These are phyloP conservation scores for Arthromyces matolae DNA, from an alignment of 768 basidiomycete species.

Conservation along the genomic window DNA sequence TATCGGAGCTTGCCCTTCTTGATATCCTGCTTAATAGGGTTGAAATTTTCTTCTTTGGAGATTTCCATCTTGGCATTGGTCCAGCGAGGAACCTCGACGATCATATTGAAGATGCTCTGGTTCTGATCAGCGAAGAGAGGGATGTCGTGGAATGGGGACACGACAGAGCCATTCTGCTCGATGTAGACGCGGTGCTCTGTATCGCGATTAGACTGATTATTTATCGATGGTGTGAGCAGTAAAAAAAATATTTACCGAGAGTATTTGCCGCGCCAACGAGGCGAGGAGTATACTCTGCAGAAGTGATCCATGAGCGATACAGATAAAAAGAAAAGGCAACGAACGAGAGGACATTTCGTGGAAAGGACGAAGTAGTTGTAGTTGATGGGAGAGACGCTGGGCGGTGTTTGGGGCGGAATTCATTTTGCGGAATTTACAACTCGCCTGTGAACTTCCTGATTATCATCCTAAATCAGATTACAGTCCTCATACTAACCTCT, in stretches of 20 bases:
- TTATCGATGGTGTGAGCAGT: conserved; percentile 11
- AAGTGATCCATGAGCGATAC: conserved; percentile 7
- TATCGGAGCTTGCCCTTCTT: conserved; percentile 95
- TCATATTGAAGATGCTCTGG: conserved; percentile 97
- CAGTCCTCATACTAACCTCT: conserved; percentile 14
- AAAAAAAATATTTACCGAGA: conserved; percentile 55
- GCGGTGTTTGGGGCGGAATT: conserved; percentile 38
- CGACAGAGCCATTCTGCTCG: conserved; percentile 82
- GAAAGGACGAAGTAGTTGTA: conserved; percentile 51
- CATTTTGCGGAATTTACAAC: conserved; percentile 32
- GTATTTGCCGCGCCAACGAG: conserved; percentile 89
- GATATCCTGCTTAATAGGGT: conserved; percentile 99
- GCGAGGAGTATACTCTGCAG: conserved; percentile 66
- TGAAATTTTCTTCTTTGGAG: conserved; percentile 97
- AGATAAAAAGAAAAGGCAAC: conserved; percentile 6
- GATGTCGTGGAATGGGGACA: conserved; percentile 93
- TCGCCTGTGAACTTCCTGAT: conserved; percentile 24
- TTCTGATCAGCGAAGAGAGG: conserved; percentile 96
- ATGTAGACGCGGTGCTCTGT: conserved; percentile 93
- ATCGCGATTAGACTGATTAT: conserved; percentile 16
- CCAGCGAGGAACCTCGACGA: conserved; percentile 98
- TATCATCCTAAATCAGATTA: conserved; percentile 19
- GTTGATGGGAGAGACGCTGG: conserved; percentile 60
- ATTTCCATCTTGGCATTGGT: conserved; percentile 99
- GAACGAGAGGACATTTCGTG: conserved; percentile 50